Evolutionary conservation across 2,329 filamentous ascomycete species (phyloP), one percentile per base, ranked within the genome.

Genomic region (Colletotrichum sp.): DNA sequence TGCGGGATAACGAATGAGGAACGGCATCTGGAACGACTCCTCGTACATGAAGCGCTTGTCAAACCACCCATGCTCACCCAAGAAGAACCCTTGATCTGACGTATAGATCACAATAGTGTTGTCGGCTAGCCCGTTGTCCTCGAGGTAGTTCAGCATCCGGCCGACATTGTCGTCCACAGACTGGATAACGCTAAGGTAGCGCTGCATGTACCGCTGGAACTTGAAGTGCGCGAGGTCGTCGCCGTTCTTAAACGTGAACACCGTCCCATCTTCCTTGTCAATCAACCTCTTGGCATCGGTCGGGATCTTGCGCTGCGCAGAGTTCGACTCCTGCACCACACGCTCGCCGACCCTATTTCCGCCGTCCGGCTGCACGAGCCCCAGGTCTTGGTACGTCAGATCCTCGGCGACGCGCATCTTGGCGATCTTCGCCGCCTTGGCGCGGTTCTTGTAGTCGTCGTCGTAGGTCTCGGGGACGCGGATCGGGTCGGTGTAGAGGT

Each of bases 1-100:
- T 0, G 65, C 73, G 0, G 88, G 87, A 61, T 87, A 87, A 0
- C 85, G 83, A 11, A 87, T 82, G 5, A 90, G 77, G 62, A 90
- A 88, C 0, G 88, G 88, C 88, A 90, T 90, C 78, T 90, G 87
- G 80, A 90, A 90, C 16, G 82, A 84, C 78, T 90, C 87, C 74
- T 90, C 88, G 78, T 90, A 90, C 85, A 90, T 89, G 78, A 90
- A 89, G 5, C 88, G 85, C 79, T 90, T 90, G 78, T 90, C 88
- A 76, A 89, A 90, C 88, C 87, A 90, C 67, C 88, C 88, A 73
- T 90, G 88, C 72, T 90, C 88, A 9, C 88, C 88, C 0, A 90
- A 84, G 78, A 90, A 90, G 80, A 90, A 90, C 8, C 88, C 88
- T 73, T 90, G 87, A 75, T 89, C 88, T 0, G 86, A 88, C 0